Base-by-base conservation (phyloP, 805 yeast genomes). In the Metschnikowia kunwiensis region DNA sequence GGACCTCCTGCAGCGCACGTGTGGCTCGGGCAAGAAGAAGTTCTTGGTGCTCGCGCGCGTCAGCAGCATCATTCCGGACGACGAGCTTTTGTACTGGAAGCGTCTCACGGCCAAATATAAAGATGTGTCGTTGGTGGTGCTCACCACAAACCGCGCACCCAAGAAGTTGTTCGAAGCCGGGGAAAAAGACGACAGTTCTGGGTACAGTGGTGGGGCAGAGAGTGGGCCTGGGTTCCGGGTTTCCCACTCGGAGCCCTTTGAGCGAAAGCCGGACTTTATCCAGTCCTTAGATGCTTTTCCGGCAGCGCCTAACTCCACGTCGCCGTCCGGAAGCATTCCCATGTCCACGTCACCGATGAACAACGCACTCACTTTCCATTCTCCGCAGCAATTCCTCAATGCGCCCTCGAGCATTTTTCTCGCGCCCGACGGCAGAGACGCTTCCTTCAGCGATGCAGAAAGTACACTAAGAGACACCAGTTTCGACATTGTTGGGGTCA, bases 41-140 rank as follows among this genome's bases (percentile, higher is more conserved):
- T 82, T 77, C 47, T 64, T 84, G 46, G 79, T 84, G 2, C 60
- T 85, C 31, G 81, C 93, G 0, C 68, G 94, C 46, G 57, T 83
- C 34, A 80, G 80, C 49, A 83, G 85, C 43, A 75, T 82, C 36
- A 75, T 85, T 25, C 87, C 89, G 0, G 94, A 85, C 57, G 93
- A 85, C 56, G 94, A 85, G 53, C 61, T 85, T 32, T 70, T 82
- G 34, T 86, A 82, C 52, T 82, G 93, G 89, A 80, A 85, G 56
- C 61, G 87, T 39, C 60, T 84, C 18, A 80, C 88, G 9, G 70
- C 80, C 29, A 75, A 74, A 38, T 74, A 74, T 29, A 66, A 68
- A 40, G 73, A 68, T 16, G 59, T 85, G 12, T 78, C 82, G 4
- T 59, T 84, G 47, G 76, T 85, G 19, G 88, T 85, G 9, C 70